Evolutionary conservation across 257 asterid genomes (phyloP), one percentile per base, ranked within the genome.

Genomic region (Coffea canephora): DNA sequence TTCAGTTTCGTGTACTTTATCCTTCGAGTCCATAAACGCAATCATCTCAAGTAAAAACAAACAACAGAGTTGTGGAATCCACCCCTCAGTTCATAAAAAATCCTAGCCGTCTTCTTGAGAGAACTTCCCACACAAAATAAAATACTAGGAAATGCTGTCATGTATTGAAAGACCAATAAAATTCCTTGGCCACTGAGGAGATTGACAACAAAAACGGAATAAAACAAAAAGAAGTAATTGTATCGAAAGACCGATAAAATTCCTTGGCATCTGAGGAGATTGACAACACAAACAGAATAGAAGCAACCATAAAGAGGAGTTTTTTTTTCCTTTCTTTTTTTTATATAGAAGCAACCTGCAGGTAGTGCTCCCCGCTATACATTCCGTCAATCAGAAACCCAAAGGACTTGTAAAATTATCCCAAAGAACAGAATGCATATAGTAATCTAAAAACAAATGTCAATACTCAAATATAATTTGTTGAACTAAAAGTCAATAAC

Each of bases 21-120:
- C 97, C 79, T 87, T 91, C 2, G 95, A 74, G 34, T 91, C 97
- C 91, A 89, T 88, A 76, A 91, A 88, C 2, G 93, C 85, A 75
- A 88, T 89, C 96, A 93, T 90, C 81, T 69, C 78, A 39, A 39
- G 41, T 39, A 1, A 39, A 39, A 39, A 39, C 23, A 70, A 31
- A 43, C 27, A 77, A 54, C 8, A 57, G 45, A 31, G 16, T 45
- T 74, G 41, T 45, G 43, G 57, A 64, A 70, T 9, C 25, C 70
- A 19, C 50, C 79, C 59, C 79, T 80, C 72, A 84, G 45, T 2
- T 77, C 82, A 81, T 54, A 72, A 82, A 74, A 64, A 69, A 50
- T 23, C 64, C 78, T 59, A 21, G 25, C 13, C 19, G 57, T 25
- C 45, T 55, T 54, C 78, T 70, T 31, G 31, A 70, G 19, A 76